A percentile compares a stretch with the other conserved stretches of the same genome.
Conservation (phyloP, 1,284 basidiomycete genomes). For the Laetiporus sulphureus region DNA sequence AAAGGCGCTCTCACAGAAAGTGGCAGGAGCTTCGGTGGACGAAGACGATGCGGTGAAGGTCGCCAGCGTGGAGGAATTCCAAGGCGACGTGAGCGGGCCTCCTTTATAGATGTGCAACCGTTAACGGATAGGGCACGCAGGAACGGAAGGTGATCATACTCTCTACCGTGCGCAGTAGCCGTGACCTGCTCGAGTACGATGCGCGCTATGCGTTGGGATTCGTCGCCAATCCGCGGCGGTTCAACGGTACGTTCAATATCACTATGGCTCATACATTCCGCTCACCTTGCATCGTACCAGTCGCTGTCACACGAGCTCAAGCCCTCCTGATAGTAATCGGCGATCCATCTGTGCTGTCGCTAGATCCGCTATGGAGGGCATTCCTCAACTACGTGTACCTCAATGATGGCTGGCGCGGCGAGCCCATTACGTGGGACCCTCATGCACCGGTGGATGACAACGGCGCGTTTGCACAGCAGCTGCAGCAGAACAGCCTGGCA, state of each 20-base stretch:
- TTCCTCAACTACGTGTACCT: constrained; percentile 46
- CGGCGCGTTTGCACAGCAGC: constrained; percentile 22
- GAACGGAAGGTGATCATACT: constrained; percentile 39
- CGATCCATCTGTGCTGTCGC: constrained; percentile 43
- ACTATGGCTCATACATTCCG: too few relatives aligned
- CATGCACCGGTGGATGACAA: constrained; percentile 22
- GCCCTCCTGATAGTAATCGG: constrained; percentile 53
- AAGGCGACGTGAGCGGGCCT: constrained; percentile 37
- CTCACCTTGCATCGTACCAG: constrained; percentile 10
- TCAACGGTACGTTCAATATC: constrained; percentile 32
- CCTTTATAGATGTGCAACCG: not conserved
- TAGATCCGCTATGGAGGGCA: constrained; percentile 43
- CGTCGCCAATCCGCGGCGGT: constrained; percentile 36
- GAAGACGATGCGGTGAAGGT: constrained; percentile 45
- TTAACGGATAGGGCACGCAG: constrained; percentile 12
- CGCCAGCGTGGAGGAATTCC: constrained; percentile 57
- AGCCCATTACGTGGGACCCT: constrained; percentile 45
- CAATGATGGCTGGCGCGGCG: constrained; percentile 42
- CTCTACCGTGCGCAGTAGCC: constrained; percentile 39
- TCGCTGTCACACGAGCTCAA: constrained; percentile 44
- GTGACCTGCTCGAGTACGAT: constrained; percentile 32
- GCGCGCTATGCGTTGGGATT: constrained; percentile 39
- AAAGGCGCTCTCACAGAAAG: constrained; percentile 19
- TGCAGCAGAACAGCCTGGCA: too few relatives aligned
- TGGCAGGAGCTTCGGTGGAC: not conserved